phyloP scores from a whole-genome alignment of 2,329 filamentous ascomycete genomes.

The Colletotrichum sp. region DNA sequence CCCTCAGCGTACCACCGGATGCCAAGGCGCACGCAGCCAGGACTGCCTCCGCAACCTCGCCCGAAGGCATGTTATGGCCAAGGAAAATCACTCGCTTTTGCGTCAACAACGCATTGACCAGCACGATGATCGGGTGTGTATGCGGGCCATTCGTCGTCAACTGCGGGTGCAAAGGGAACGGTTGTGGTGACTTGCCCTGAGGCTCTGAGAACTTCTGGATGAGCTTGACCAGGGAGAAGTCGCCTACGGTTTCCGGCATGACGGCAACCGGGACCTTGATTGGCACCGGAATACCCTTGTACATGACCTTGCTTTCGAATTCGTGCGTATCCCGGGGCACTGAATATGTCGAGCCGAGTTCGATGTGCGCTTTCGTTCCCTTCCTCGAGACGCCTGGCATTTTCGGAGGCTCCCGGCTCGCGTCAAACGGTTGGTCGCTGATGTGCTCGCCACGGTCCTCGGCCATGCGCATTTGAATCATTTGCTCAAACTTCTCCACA shows the following conservation, averaged over 20 bases:
- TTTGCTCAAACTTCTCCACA: slow-evolving; percentile 94
- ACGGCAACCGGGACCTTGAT: slow-evolving; percentile 95
- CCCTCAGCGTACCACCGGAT: slow-evolving; percentile 88
- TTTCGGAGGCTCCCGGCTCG: slow-evolving; percentile 52
- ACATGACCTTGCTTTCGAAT: slow-evolving; percentile 93
- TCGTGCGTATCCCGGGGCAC: slow-evolving; percentile 96
- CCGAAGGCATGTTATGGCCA: slow-evolving; percentile 92
- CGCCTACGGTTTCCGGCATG: slow-evolving; percentile 93
- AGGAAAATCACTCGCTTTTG: slow-evolving; percentile 97
- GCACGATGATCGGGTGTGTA: slow-evolving; percentile 93
- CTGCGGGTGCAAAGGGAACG: slow-evolving; percentile 87
- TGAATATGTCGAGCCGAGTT: slow-evolving; percentile 66
- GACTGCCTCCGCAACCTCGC: slow-evolving; percentile 97
- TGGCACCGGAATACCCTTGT: slow-evolving; percentile 95
- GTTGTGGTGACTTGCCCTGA: slow-evolving; percentile 81
- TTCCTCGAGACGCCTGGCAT: slow-evolving; percentile 59
- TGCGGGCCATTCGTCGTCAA: slow-evolving; percentile 88
- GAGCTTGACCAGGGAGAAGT: slow-evolving; percentile 96
- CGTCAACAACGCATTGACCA: slow-evolving; percentile 92
- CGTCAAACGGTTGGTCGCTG: slow-evolving; percentile 48
- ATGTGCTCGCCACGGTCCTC: slow-evolving; percentile 60
- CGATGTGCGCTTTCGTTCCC: slow-evolving; percentile 67
- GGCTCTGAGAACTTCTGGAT: slow-evolving; percentile 91
- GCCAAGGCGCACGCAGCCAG: slow-evolving; percentile 94
- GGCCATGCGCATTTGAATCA: slow-evolving; percentile 82